Base-by-base conservation (phyloP, 2,329 filamentous ascomycete species). In the Fusarium acutatum region DNA sequence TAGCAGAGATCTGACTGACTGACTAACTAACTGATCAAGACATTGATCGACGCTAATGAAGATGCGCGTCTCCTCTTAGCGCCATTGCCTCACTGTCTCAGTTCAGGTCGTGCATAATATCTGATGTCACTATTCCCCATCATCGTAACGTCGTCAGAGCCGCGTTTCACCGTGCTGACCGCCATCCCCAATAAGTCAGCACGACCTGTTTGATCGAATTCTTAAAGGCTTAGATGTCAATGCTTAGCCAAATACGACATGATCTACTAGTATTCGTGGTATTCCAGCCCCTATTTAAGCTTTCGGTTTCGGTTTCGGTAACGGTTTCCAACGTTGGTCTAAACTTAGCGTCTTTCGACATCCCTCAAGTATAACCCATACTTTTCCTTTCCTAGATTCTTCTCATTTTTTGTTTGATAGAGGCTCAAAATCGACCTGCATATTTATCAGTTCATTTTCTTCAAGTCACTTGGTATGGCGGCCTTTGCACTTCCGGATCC, bases 311-410 rank as follows among this genome's bases (percentile, higher is more conserved):
- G 50, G 20, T 38, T n/a, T 53, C 50, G 50, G 20, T 53, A 53
- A 7, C 50, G 50, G 3, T 22, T 18, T 8, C 3, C 0, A 28
- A 7, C 1, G 0, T 2, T 6, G 1, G 14, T 38, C 24, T n/a
- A 26, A 53, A 28, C 7, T n/a, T 53, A 53, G 24, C 14, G 50
- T 13, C 20, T 5, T 13, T 28, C 6, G 12, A 26, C 24, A 38
- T n/a, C 34, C 34, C 13, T 28, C 24, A 38, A 38, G 34, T 22
- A 53, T 37, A 38, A n/a, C 24, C 47, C 50, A 37, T 53, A 13
- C n/a, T 53, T 37, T 22, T 28, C 18, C 24, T 17, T 28, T 15
- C 24, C 24, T n/a, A 13, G 6, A n/a, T 38, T 3, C 17, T 26
- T 37, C 50, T 28, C 50, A 9, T 53, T 38, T 20, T 17, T n/a